These are phyloP conservation scores for Fusarium sp. DNA, from an alignment of 2,329 filamentous ascomycete genomes.

Conservation along the genomic window DNA sequence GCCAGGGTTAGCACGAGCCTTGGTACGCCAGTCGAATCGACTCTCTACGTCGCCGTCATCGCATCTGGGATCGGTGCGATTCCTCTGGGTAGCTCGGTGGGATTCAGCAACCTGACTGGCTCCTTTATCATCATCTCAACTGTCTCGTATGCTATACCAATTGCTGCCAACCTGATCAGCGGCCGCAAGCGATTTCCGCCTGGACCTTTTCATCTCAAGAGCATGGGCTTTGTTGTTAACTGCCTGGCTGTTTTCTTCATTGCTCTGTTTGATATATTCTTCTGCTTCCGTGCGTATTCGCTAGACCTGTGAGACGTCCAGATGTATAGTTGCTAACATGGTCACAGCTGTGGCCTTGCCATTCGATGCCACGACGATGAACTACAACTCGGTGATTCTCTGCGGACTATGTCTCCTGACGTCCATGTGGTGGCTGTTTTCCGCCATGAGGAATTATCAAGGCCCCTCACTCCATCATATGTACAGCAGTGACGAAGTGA, in stretches of 20 bases:
- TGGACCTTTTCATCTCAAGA: conserved; percentile 31
- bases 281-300: conserved; percentile 41
- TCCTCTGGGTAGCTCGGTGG: conserved; percentile 38
- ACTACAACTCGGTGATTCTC: conserved; percentile 41
- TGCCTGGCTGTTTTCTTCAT: conserved; percentile 33
- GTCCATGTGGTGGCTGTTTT: conserved; percentile 32
- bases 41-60: conserved; percentile 38
- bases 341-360: conserved; percentile 33
- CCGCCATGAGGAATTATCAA: conserved; percentile 34
- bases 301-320: background rate
- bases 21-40: conserved; percentile 36
- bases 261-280: conserved; percentile 38
- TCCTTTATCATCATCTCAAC: conserved; percentile 44
- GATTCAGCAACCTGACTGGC: conserved; percentile 41
- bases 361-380: conserved; percentile 39
- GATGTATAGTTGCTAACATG: conserved; percentile 1
- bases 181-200: conserved; percentile 26
- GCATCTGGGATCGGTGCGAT: conserved; percentile 41
- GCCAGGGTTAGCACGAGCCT: conserved; percentile 29
- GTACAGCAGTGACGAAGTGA: background rate
- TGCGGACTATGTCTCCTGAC: conserved; percentile 30
- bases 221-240: conserved; percentile 24
- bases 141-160: conserved; percentile 40
- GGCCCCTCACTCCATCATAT: conserved; percentile 30
- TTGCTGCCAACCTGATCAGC: conserved; percentile 31